Evolutionary conservation across 1,139 yeast genomes (phyloP), one percentile per base, ranked within the genome.

Genomic region (Yamadazyma songkhlaensis): DNA sequence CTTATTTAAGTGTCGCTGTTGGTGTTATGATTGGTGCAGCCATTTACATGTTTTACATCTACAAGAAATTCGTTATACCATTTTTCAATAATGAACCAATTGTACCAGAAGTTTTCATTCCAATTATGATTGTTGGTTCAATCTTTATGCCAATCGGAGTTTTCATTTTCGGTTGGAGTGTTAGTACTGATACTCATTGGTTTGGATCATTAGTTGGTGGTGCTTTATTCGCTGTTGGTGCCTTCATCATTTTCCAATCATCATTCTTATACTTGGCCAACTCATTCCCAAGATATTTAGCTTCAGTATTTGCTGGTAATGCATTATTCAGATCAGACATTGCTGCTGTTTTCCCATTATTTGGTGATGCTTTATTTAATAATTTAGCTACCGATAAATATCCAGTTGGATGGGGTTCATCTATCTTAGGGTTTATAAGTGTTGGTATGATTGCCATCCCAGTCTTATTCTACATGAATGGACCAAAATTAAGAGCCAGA

Each of bases 261-360:
- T 34, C 42, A 36, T 37, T 43, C 14, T 20, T 38, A 46, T 64
- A 62, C 44, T 49, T 64, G 49, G 57, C 62, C 7, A 51, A 50
- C 49, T 45, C 51, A 2, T 72, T 66, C 53, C 60, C 55, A 36
- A 54, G 63, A 35, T 70, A 66, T 48, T 55, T 74, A 50, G 84
- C 84, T 0, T 77, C 84, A 3, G 82, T 76, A 3, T 77, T 74
- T 54, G 82, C 83, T 2, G 73, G 79, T 14, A 40, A 40, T 30
- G 44, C 35, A 5, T 35, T 38, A 10, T 34, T 39, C 23, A 26
- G 38, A 26, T 12, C 25, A n/a, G 25, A 9, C 6, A 9, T 31
- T 4, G 29, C 28, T 9, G 25, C 23, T 9, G n/a, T 6, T 10
- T 30, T 21, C 12, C 25, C 29, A n/a, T 11, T 27, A 27, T 27